Evolutionary conservation across 805 yeast species (phyloP).

Genomic region (Candida nitratophila): DNA sequence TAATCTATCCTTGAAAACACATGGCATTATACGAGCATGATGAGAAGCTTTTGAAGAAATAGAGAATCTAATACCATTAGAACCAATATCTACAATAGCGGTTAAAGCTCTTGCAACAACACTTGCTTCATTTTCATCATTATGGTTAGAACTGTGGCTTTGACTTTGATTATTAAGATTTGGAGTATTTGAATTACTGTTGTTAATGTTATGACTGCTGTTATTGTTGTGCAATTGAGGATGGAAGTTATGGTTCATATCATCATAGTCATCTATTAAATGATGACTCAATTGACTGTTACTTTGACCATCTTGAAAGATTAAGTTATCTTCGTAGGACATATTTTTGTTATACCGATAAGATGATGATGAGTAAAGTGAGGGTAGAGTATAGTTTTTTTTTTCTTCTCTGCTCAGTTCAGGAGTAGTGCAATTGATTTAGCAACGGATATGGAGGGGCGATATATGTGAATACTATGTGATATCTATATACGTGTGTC

Average conservation of each 20-base stretch:
- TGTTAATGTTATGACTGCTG: background rate
- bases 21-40: constrained; percentile 72
- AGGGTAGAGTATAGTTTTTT: too few relatives aligned
- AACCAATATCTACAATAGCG: constrained; percentile 72
- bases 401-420: too few relatives aligned
- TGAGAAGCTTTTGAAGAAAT: constrained; percentile 62
- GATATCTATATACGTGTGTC: too few relatives aligned
- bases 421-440: too few relatives aligned
- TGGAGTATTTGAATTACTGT: background rate
- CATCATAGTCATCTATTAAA: constrained; percentile 14
- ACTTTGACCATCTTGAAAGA: constrained; percentile 15
- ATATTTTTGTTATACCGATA: too few relatives aligned
- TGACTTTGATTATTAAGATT: background rate
- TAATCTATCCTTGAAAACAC: constrained; percentile 67
- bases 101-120: constrained; percentile 50
- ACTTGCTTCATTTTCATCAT: constrained; percentile 39
- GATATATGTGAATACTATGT: too few relatives aligned
- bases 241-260: constrained; percentile 1
- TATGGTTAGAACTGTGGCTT: constrained; percentile 9
- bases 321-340: constrained; percentile 23
- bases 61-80: constrained; percentile 68
- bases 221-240: background rate
- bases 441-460: too few relatives aligned
- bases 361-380: too few relatives aligned
- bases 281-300: constrained; percentile 20